phyloP scores from a whole-genome alignment of 805 yeast species.

The Saccharomycopsis guyanensis region DNA sequence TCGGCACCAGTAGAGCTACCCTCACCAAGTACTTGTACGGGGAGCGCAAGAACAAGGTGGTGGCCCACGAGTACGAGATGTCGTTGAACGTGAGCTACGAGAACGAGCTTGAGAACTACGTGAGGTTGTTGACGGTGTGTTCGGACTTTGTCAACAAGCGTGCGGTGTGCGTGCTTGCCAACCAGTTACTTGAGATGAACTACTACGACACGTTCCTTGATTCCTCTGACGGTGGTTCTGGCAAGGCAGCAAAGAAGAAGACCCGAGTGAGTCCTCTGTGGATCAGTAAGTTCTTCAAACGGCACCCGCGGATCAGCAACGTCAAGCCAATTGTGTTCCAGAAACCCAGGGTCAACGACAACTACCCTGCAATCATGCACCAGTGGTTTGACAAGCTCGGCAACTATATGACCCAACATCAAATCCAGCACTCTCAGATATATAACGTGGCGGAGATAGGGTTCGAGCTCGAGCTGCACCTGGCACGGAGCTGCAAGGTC shows the following conservation, averaged over 20 bases:
- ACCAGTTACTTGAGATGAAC: slow-evolving; percentile 10
- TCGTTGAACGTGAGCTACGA: slow-evolving; percentile 16
- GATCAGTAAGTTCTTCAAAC: slow-evolving; percentile 19
- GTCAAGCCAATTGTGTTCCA: slow-evolving; percentile 18
- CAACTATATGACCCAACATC: background rate
- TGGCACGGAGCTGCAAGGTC: background rate
- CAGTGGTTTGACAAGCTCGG: slow-evolving; percentile 12
- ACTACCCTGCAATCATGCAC: slow-evolving; percentile 2
- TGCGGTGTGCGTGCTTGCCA: slow-evolving; percentile 15
- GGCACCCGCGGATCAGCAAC: slow-evolving; percentile 13
- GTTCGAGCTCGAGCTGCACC: background rate
- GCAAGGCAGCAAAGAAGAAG: background rate
- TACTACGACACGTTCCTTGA: background rate
- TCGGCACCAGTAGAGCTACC: slow-evolving; percentile 16
- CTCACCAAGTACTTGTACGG: slow-evolving; percentile 20
- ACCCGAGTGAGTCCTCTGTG: slow-evolving; percentile 13
- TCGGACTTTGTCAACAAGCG: slow-evolving; percentile 11
- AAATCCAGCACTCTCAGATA: slow-evolving; percentile 6
- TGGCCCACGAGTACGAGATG: slow-evolving; percentile 21
- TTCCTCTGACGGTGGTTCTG: background rate
- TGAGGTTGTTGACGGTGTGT: slow-evolving; percentile 4
- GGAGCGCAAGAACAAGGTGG: slow-evolving; percentile 18
- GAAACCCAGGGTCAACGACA: slow-evolving; percentile 15
- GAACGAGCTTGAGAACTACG: slow-evolving; percentile 13
- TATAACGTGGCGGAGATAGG: slow-evolving; percentile 10